These are phyloP conservation scores for Glonium stellatum DNA, from an alignment of 495 filamentous ascomycete species.

Conservation along the genomic window DNA sequence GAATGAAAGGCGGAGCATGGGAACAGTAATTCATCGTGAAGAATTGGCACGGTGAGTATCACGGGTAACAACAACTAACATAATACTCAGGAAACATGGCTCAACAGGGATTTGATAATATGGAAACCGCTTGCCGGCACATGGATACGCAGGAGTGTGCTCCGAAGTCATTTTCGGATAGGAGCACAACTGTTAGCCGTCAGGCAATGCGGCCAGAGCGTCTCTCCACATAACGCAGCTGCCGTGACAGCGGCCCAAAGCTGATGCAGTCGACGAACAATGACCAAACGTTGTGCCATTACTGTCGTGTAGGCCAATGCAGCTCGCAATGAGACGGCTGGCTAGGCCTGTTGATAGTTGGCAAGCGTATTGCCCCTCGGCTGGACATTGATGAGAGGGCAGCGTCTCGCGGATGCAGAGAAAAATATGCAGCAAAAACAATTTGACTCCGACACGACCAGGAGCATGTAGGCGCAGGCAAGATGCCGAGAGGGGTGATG, in stretches of 20 bases:
- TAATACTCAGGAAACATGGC: conserved; percentile 11
- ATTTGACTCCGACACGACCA: neutral
- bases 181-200: neutral
- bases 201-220: neutral
- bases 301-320: neutral
- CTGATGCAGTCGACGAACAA: neutral
- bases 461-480: neutral
- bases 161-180: neutral
- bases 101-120: conserved; percentile 18
- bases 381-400: neutral
- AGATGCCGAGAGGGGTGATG: neutral
- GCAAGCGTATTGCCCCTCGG: neutral
- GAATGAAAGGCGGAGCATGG: conserved; percentile 9
- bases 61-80: conserved; percentile 5
- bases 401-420: neutral
- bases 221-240: neutral
- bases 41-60: neutral
- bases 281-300: neutral
- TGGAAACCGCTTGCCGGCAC: conserved; percentile 20
- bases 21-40: conserved; percentile 16
- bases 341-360: neutral
- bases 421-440: neutral
- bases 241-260: neutral
- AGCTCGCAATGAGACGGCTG: neutral
- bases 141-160: neutral